Evolutionary conservation across 305 asterid species (phyloP), one percentile per base, ranked within the genome.

Genomic region (Fraxinus nigra): DNA sequence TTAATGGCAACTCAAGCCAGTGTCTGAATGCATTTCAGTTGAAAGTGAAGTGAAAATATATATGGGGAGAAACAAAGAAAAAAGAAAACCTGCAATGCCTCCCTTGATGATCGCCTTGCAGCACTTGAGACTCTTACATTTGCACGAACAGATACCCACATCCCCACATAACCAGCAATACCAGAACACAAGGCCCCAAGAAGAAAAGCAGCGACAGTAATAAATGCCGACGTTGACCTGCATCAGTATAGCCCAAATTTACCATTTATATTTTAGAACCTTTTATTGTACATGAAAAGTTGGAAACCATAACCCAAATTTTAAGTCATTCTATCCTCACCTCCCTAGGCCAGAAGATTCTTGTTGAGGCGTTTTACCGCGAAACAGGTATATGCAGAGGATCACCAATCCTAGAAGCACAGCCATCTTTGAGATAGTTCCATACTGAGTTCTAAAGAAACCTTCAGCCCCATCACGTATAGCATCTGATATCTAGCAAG

Each of bases 391-490:
- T 88, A 97, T 95, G 90, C 90, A 40, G 79, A 95, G 89, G 88
- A 97, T 95, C 56, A 89, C 84, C 76, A 95, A 82, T 85, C 87
- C 99, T 78, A 97, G 88, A 72, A 97, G 77, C 51, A 91, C 37
- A 82, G 98, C 98, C 99, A 97, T 97, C 91, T 92, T 97, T 81
- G 98, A 95, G 75, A 97, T 97, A 80, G 99, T 87, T 80, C 98
- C 97, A 69, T 97, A 97, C 87, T 97, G 99, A 72, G 98, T 95
- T 89, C 97, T 92, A 84, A 97, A 93, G 91, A 89, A 97, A 83
- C 99, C 99, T 89, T 97, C 98, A 79, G 99, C 98, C 80, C 99
- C 99, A 88, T 97, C 99, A 78, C 99, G 99, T 86, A 97, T 97
- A 28, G 98, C 98, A 82, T 97, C 99, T 88, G 99, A 95, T 89